Conservation (phyloP, 768 basidiomycete genomes). For the Ramaria sp. region DNA sequence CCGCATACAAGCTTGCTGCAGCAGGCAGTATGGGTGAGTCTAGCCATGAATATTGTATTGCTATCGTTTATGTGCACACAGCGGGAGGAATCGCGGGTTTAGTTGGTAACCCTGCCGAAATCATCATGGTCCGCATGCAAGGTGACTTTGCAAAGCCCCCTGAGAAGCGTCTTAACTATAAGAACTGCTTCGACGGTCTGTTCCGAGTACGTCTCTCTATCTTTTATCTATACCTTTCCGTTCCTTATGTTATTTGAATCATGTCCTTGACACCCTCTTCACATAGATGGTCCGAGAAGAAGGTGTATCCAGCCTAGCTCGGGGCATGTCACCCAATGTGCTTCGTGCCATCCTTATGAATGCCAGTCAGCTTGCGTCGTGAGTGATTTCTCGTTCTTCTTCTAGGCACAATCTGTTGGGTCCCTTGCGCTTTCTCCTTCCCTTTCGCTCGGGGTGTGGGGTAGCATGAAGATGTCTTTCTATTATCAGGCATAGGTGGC, state of each 20-base stretch:
- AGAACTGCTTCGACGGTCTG: slow-evolving; percentile 80
- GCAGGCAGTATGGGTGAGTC: slow-evolving; percentile 81
- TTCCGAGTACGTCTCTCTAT: slow-evolving; percentile 52
- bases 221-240: not conserved
- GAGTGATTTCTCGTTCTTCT: slow-evolving; percentile 20
- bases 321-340: slow-evolving; percentile 78
- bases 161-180: slow-evolving; percentile 84
- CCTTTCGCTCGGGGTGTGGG: not conserved
- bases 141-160: slow-evolving; percentile 84
- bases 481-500: not conserved
- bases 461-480: not conserved
- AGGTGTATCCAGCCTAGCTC: slow-evolving; percentile 59
- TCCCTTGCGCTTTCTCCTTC: not conserved
- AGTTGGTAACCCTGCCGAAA: slow-evolving; percentile 79
- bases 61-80: slow-evolving; percentile 17
- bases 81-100: slow-evolving; percentile 81
- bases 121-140: slow-evolving; percentile 82
- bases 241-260: slow-evolving; percentile 8
- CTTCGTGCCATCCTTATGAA: slow-evolving; percentile 86
- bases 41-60: not conserved
- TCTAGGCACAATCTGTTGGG: not conserved
- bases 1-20: slow-evolving; percentile 70
- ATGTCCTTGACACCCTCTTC: not conserved
- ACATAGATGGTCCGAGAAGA: slow-evolving; percentile 80
- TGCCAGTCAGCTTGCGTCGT: slow-evolving; percentile 86